These are phyloP conservation scores for Dactylorhiza incarnata DNA, from an alignment of 106 monocot species.

Conservation along the genomic window DNA sequence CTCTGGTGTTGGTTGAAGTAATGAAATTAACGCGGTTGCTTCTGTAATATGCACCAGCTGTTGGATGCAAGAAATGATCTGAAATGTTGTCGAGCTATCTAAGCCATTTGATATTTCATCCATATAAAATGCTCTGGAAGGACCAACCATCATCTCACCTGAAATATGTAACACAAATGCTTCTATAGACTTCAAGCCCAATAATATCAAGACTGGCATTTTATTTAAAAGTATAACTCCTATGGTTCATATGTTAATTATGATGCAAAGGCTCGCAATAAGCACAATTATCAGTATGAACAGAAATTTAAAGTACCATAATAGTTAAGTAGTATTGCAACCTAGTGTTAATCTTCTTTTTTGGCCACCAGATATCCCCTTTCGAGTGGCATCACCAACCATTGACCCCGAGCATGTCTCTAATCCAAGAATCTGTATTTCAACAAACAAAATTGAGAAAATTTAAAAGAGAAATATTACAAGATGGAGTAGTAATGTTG, in stretches of 20 bases:
- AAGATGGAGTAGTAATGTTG: background rate
- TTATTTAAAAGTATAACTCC: background rate
- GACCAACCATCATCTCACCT: background rate
- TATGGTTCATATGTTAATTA: background rate
- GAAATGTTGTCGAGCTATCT: conserved; percentile 18
- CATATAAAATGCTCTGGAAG: conserved; percentile 11
- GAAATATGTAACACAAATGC: no score
- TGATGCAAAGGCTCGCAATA: background rate
- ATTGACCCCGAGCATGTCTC: conserved; percentile 15
- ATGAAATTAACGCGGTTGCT: conserved; percentile 14
- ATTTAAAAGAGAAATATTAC: background rate
- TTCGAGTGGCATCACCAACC: conserved; percentile 18
- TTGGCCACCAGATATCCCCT: conserved; percentile 27
- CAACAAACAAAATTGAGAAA: background rate
- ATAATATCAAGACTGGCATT: no score
- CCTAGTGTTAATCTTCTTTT: conserved; percentile 26
- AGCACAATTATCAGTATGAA: no score
- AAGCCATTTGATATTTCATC: conserved; percentile 20
- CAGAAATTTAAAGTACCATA: no score
- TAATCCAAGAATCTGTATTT: conserved; percentile 12
- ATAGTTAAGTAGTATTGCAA: background rate
- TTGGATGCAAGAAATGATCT: conserved; percentile 16
- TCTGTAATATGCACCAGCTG: conserved; percentile 19
- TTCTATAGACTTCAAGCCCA: no score
- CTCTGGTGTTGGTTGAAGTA: conserved; percentile 21